phyloP scores from a whole-genome alignment of 805 yeast species.

The Teunomyces kruisii region DNA sequence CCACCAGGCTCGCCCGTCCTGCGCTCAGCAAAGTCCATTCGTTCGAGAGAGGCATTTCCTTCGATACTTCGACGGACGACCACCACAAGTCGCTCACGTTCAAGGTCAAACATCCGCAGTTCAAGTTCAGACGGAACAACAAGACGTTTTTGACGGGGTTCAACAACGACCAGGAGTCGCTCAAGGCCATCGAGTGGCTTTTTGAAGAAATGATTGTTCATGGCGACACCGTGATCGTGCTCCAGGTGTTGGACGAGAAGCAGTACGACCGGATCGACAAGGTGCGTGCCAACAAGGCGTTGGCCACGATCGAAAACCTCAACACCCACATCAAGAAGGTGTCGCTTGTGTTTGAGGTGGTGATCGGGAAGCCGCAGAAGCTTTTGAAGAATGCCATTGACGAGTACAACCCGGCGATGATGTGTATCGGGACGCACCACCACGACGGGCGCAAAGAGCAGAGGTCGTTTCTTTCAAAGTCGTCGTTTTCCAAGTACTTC shows the following conservation, averaged over 20 bases:
- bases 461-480: slow-evolving; percentile 29
- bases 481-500: slow-evolving; percentile 40
- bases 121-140: slow-evolving; percentile 44
- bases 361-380: slow-evolving; percentile 42
- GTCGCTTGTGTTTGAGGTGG: slow-evolving; percentile 40
- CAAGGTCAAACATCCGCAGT: slow-evolving; percentile 43
- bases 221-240: slow-evolving; percentile 43
- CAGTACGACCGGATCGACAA: slow-evolving; percentile 26
- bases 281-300: slow-evolving; percentile 23
- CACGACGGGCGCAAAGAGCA: slow-evolving; percentile 12
- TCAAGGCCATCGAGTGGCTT: slow-evolving; percentile 44
- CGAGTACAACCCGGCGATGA: slow-evolving; percentile 45
- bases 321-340: slow-evolving; percentile 37
- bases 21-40: slow-evolving; percentile 12
- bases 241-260: slow-evolving; percentile 43
- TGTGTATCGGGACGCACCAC: slow-evolving; percentile 44
- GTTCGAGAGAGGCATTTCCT: slow-evolving; percentile 41
- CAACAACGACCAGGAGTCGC: slow-evolving; percentile 36
- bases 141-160: slow-evolving; percentile 42
- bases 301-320: slow-evolving; percentile 32
- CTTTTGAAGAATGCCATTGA: slow-evolving; percentile 37
- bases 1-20: slow-evolving; percentile 1
- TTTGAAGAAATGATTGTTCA: slow-evolving; percentile 43
- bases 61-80: slow-evolving; percentile 35
- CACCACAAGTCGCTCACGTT: slow-evolving; percentile 37